phyloP scores from a whole-genome alignment of 768 basidiomycete species.

The Asterophora lycoperdoides region DNA sequence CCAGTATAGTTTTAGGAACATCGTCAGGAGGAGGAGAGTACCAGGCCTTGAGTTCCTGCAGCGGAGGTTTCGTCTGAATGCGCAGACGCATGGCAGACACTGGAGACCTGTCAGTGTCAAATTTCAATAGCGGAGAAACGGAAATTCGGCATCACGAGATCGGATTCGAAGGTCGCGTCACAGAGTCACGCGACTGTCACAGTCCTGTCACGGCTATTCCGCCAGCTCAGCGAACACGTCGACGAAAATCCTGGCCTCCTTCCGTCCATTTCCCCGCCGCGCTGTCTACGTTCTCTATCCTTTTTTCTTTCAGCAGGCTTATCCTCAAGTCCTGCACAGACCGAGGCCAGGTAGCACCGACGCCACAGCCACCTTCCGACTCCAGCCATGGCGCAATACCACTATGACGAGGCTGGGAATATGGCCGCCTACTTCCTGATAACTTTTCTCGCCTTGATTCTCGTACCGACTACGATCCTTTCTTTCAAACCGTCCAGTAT shows the following conservation, averaged over 20 bases:
- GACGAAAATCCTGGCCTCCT: conserved; percentile 7
- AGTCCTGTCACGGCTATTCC: conserved; percentile 10
- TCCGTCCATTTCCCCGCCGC: not conserved
- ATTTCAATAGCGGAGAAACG: not conserved
- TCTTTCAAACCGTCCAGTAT: conserved; percentile 42
- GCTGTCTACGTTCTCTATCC: not conserved
- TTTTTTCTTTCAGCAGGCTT: not conserved
- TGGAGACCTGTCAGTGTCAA: no score
- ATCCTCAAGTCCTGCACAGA: not conserved
- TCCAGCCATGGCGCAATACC: conserved; percentile 62
- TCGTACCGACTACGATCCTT: conserved; percentile 72
- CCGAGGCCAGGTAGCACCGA: not conserved
- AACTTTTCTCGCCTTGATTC: conserved; percentile 79
- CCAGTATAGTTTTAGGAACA: conserved; percentile 23
- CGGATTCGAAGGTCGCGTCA: no score
- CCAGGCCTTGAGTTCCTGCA: conserved; percentile 51
- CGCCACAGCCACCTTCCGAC: not conserved
- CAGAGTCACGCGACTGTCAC: conserved; percentile 15
- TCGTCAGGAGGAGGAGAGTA: conserved; percentile 34
- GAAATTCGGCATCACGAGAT: conserved; percentile 2
- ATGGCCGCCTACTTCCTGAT: conserved; percentile 91
- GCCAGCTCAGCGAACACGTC: conserved; percentile 22
- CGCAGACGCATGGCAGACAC: conserved; percentile 60
- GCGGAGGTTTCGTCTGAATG: conserved; percentile 43
- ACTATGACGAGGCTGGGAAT: conserved; percentile 81